Conservation (phyloP, 2,329 filamentous ascomycete species). For the Didymella lethalis region DNA sequence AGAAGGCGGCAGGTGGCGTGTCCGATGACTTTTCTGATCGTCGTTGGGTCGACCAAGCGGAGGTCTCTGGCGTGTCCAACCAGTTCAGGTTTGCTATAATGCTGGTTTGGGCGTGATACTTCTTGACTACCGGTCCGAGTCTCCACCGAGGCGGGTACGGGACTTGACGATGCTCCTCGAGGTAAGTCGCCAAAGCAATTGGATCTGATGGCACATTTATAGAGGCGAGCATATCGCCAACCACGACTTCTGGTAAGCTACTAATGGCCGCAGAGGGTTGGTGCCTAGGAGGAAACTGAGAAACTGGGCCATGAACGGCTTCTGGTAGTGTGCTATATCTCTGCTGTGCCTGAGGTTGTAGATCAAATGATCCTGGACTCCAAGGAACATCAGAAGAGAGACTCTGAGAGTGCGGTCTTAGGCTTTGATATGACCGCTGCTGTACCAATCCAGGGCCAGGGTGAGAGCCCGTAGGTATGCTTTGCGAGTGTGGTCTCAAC, state of each 20-base stretch:
- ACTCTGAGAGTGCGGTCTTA: conserved; percentile 24
- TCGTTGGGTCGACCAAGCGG: conserved; percentile 35
- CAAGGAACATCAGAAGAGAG: conserved; percentile 20
- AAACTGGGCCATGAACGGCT: conserved; percentile 8
- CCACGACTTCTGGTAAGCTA: conserved; percentile 15
- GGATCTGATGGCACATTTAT: conserved; percentile 20
- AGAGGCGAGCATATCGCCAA: background rate
- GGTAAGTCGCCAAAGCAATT: conserved; percentile 30
- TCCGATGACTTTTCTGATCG: conserved; percentile 24
- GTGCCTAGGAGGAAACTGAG: background rate
- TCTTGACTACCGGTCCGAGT: conserved; percentile 30
- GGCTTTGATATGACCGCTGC: conserved; percentile 23
- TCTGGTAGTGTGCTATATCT: conserved; percentile 28
- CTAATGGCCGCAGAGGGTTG: background rate
- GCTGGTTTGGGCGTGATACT: conserved; percentile 33
- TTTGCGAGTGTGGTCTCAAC: conserved; percentile 21
- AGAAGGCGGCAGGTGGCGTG: conserved; percentile 27
- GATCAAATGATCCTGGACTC: conserved; percentile 28
- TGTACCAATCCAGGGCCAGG: conserved; percentile 19
- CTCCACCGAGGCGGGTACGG: conserved; percentile 46
- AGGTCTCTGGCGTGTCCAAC: conserved; percentile 35
- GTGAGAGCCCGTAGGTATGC: conserved; percentile 5
- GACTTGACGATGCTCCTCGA: conserved; percentile 41
- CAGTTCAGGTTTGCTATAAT: conserved; percentile 30
- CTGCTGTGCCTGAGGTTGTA: conserved; percentile 6